Conservation (phyloP, 2,329 filamentous ascomycete genomes). For the Boeremia lycopersici region DNA sequence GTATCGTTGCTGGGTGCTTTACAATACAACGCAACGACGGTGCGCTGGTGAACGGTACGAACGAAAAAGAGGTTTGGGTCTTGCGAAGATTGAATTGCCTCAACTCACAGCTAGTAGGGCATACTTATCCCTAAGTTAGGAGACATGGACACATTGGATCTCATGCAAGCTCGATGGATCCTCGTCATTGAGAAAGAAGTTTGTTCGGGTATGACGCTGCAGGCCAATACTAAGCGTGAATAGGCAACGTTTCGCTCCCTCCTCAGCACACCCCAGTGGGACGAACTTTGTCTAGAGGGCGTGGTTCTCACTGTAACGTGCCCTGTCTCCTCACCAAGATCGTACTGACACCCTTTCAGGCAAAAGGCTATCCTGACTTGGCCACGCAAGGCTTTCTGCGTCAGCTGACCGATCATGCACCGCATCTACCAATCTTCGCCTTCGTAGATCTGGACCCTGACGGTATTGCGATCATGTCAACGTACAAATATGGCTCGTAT, state of each 20-base stretch:
- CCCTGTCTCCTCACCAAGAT: neutral
- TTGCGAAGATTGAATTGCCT: neutral
- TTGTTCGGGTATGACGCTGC: slow-evolving; percentile 31
- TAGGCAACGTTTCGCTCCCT: slow-evolving; percentile 78
- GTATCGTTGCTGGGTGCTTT: slow-evolving; percentile 68
- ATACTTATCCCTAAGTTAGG: slow-evolving; percentile 63
- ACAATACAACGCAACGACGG: slow-evolving; percentile 55
- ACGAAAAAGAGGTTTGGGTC: slow-evolving; percentile 47
- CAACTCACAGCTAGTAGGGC: slow-evolving; percentile 54
- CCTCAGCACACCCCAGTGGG: slow-evolving; percentile 62
- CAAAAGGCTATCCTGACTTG: slow-evolving; percentile 82
- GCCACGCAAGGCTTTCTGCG: slow-evolving; percentile 70
- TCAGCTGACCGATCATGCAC: slow-evolving; percentile 42
- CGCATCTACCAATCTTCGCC: slow-evolving; percentile 60
- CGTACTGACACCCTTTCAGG: slow-evolving; percentile 55
- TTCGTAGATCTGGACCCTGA: slow-evolving; percentile 80
- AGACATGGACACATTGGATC: slow-evolving; percentile 57
- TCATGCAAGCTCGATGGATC: slow-evolving; percentile 65
- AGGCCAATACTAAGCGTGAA: slow-evolving; percentile 19
- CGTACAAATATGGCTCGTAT: slow-evolving; percentile 74
- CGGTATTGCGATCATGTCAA: slow-evolving; percentile 74
- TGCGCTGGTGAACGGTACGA: slow-evolving; percentile 48
- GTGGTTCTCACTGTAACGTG: slow-evolving; percentile 69
- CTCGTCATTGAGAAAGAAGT: slow-evolving; percentile 81
- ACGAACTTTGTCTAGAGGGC: slow-evolving; percentile 58